Evolutionary conservation across 371 early-diverging fungal genomes (phyloP), one percentile per base, ranked within the genome.

Genomic region (Cladochytrium tenue): DNA sequence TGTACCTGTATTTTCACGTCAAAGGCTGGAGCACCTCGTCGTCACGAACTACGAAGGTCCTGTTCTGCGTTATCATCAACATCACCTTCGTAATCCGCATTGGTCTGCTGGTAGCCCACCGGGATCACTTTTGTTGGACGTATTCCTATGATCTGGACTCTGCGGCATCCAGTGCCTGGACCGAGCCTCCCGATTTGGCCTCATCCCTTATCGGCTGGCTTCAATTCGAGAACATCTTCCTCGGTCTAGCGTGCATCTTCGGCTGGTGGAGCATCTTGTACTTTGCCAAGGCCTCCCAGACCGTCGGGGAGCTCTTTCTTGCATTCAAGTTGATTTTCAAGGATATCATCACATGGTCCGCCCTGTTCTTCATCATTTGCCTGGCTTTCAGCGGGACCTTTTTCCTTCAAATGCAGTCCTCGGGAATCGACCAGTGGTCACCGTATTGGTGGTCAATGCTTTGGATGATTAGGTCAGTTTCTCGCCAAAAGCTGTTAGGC

Each of bases 361-460:
- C 32, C 32, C 51, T 69, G 25, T 63, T 33, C 53, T 2, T 55
- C 17, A 30, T 56, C 23, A 13, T 69, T 26, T 53, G 43, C 5
- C 4, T 58, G 3, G 69, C 60, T 0, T 69, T 69, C 32, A 20
- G 43, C 7, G 51, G 43, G 2, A 60, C 60, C 3, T 28, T 69
- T 10, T 69, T 52, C 52, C 53, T 69, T 7, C 69, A 69, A 28
- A 64, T 69, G 64, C 23, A 57, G 31, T 23, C 67, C 68, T 17
- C 4, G 17, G 28, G 30, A 17, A 50, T 60, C 61, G 27, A 32
- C 23, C 26, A 32, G 25, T 7, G 65, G 58, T 28, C 59, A 10
- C 17, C 3, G 36, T 23, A 36, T 51, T 15, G 61, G 34, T 34
- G 31, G 32, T 17, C 62, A 67, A 31, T 67, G 67, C 62, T 56